phyloP scores from a whole-genome alignment of 106 monocot species.

The Dendrobium officinale region DNA sequence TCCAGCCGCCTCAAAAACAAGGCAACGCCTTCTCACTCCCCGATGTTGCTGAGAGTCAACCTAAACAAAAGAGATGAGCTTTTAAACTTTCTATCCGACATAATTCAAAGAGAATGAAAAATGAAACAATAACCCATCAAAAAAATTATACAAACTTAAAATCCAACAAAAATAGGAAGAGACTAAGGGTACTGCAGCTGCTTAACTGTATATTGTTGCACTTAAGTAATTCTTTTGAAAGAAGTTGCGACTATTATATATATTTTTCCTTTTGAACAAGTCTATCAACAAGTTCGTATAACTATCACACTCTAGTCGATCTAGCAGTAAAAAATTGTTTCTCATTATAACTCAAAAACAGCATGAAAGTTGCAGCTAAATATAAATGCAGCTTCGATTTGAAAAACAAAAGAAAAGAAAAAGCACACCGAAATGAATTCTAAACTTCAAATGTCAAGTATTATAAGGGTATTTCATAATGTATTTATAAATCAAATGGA shows the following conservation, averaged over 20 bases:
- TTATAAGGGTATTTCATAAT: neutral
- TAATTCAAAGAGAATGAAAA: too few species aligned
- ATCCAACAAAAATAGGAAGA: neutral
- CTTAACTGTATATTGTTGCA: too few species aligned
- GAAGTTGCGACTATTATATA: too few species aligned
- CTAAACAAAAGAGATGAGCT: conserved; percentile 20
- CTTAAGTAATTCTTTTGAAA: too few species aligned
- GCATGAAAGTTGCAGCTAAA: neutral
- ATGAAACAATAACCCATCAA: neutral
- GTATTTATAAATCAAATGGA: neutral
- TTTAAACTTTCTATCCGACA: neutral
- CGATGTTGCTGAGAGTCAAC: conserved; percentile 60
- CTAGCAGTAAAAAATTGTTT: too few species aligned
- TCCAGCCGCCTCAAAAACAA: conserved; percentile 67
- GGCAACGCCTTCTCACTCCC: conserved; percentile 71
- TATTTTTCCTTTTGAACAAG: too few species aligned
- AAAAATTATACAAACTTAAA: neutral
- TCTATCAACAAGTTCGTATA: too few species aligned
- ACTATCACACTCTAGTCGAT: too few species aligned
- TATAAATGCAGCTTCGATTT: too few species aligned
- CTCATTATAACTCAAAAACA: neutral
- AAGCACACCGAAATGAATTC: too few species aligned
- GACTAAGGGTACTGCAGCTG: too few species aligned
- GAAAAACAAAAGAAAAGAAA: neutral
- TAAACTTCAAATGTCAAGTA: neutral